Evolutionary conservation across 192 early-diverging fungal genomes (phyloP).

Genomic region (Podila epicladia): DNA sequence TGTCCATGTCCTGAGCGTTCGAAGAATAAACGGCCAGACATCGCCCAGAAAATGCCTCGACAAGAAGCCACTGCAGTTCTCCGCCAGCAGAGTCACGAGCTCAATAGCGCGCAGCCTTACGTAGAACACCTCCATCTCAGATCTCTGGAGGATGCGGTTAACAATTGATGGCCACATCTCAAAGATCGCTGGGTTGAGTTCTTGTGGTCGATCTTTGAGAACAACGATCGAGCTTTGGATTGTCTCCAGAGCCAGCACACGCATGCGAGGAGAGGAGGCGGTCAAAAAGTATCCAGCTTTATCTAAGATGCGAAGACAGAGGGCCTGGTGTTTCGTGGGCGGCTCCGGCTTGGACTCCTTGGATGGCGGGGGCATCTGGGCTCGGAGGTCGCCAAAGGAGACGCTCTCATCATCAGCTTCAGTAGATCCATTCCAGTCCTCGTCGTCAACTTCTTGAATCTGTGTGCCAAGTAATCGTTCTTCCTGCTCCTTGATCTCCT

Average conservation of each 20-base stretch:
- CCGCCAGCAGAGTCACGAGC: conserved; percentile 36
- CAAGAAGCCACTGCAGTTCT: conserved; percentile 56
- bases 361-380: conserved; percentile 8
- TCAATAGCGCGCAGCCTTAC: conserved; percentile 40
- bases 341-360: conserved; percentile 23
- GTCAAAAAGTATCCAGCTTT: conserved; percentile 62
- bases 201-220: conserved; percentile 39
- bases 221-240: conserved; percentile 51
- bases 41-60: conserved; percentile 49
- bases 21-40: conserved; percentile 56
- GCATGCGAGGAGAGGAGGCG: conserved; percentile 55
- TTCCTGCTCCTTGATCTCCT: conserved; percentile 24
- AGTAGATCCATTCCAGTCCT: conserved; percentile 14
- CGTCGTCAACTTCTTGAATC: neutral
- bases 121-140: conserved; percentile 33
- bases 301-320: conserved; percentile 55
- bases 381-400: conserved; percentile 14
- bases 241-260: conserved; percentile 50
- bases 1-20: conserved; percentile 19
- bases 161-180: conserved; percentile 61
- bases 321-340: conserved; percentile 50
- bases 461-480: conserved; percentile 11
- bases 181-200: conserved; percentile 60
- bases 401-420: conserved; percentile 15
- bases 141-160: conserved; percentile 27